Conservation (phyloP, 257 asterid genomes). For the Solanum infundibuliforme region DNA sequence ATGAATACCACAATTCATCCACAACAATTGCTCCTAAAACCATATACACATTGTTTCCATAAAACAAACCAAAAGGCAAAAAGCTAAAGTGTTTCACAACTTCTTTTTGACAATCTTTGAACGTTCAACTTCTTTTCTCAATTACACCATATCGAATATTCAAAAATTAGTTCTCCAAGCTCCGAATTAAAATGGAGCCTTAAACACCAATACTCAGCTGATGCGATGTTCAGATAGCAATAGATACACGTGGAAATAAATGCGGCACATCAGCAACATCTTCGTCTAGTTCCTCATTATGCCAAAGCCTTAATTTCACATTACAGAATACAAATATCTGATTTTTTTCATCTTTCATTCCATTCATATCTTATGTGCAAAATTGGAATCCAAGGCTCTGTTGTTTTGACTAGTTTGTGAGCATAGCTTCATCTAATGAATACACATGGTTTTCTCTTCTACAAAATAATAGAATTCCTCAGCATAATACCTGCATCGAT, state of each 20-base stretch:
- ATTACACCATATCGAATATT: background rate
- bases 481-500: background rate
- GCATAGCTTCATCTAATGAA: background rate
- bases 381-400: background rate
- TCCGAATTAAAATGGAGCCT: background rate
- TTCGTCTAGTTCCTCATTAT: background rate
- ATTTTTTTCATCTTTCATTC: background rate
- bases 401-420: background rate
- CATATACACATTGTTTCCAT: background rate
- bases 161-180: background rate
- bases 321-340: background rate
- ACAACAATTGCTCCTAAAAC: background rate
- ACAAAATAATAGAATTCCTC: background rate
- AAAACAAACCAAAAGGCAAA: background rate
- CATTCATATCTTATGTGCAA: background rate
- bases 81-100: background rate
- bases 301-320: background rate
- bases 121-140: background rate
- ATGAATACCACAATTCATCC: background rate
- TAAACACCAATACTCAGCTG: background rate
- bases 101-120: background rate
- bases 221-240: background rate
- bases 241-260: background rate
- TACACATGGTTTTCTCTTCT: background rate
- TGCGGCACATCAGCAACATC: background rate